These are phyloP conservation scores for Lagenidium giganteum DNA, from an alignment of 352 stramenopile genomes.

Conservation along the genomic window DNA sequence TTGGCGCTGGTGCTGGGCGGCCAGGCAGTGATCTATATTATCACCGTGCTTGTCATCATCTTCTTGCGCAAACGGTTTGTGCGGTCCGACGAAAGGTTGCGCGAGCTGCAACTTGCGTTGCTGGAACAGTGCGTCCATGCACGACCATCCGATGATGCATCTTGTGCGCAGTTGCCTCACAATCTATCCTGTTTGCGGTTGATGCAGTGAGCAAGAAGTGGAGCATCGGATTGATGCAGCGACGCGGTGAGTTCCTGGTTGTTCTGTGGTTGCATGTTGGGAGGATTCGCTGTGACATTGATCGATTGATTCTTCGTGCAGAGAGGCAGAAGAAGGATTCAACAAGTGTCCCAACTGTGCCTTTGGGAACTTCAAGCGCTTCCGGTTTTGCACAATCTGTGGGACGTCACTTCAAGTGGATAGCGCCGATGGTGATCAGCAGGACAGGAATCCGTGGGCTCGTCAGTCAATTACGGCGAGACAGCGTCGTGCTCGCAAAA, in stretches of 20 bases:
- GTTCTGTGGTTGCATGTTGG: too few relatives aligned
- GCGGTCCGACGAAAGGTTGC: too few relatives aligned
- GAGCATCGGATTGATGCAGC: conserved; percentile 47
- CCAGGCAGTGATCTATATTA: too few relatives aligned
- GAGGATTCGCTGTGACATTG: too few relatives aligned
- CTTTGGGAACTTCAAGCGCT: conserved; percentile 40
- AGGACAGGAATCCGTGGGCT: neutral
- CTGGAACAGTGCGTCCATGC: conserved; percentile 20
- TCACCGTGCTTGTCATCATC: too few relatives aligned
- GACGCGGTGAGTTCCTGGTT: conserved; percentile 22
- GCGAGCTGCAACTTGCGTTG: conserved; percentile 24
- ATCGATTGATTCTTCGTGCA: conserved; percentile 3
- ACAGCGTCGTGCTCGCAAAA: conserved; percentile 17
- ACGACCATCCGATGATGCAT: conserved; percentile 5
- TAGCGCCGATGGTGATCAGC: too few relatives aligned
- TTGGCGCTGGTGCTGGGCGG: too few relatives aligned
- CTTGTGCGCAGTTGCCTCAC: too few relatives aligned
- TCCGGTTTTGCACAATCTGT: conserved; percentile 36
- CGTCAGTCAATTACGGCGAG: neutral
- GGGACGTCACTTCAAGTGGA: too few relatives aligned
- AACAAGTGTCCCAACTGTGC: conserved; percentile 27
- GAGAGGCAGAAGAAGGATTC: conserved; percentile 27
- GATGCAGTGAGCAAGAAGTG: conserved; percentile 8
- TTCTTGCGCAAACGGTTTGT: too few relatives aligned
- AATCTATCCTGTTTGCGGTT: too few relatives aligned